Evolutionary conservation across 495 filamentous ascomycete genomes (phyloP), one percentile per base, ranked within the genome.

Genomic region (Thermothielavioides terrestris): DNA sequence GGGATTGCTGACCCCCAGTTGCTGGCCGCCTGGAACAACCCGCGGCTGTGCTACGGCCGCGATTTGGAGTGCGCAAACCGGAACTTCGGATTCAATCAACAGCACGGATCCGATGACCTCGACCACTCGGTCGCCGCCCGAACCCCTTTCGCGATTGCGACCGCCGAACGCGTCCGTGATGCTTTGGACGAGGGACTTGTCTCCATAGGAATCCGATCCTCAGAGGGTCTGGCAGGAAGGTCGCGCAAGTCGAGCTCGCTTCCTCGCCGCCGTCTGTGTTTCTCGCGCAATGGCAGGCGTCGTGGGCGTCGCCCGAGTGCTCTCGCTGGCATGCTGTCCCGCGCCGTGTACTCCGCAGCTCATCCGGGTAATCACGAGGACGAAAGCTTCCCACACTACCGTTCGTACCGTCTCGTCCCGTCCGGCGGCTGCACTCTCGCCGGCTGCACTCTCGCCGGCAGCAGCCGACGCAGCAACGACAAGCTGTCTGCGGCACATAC

Each of bases 111-210:
- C 46, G 17, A 49, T 49, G 46, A 17, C 18, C 17, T 25, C 17
- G 36, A 49, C 37, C 27, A 28, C 46, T 2, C 27, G 2, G 27
- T 42, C 36, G 21, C 50, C 15, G 36, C 50, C 26, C 20, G 35
- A 32, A 31, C 50, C 36, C 26, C 36, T 39, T 23, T 42, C 50
- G 30, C 42, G 27, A 39, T 14, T 30, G 40, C 46, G 37, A 50
- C 34, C 42, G n/a, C 53, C 46, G 12, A 30, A 23, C 18, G 18
- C 21, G 11, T 34, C 46, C 54, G 54, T 52, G 44, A 56, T 56
- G 54, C 39, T 46, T 25, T 43, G 31, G 38, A 31, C 4, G 21
- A 47, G 15, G 34, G 34, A 43, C 12, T 22, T 26, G 36, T 30
- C 14, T 18, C 38, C 32, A 26, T 43, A 42, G 38, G 38, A 22